These are phyloP conservation scores for Candolleomyces aberdarensis DNA, from an alignment of 768 basidiomycete genomes.

Conservation along the genomic window DNA sequence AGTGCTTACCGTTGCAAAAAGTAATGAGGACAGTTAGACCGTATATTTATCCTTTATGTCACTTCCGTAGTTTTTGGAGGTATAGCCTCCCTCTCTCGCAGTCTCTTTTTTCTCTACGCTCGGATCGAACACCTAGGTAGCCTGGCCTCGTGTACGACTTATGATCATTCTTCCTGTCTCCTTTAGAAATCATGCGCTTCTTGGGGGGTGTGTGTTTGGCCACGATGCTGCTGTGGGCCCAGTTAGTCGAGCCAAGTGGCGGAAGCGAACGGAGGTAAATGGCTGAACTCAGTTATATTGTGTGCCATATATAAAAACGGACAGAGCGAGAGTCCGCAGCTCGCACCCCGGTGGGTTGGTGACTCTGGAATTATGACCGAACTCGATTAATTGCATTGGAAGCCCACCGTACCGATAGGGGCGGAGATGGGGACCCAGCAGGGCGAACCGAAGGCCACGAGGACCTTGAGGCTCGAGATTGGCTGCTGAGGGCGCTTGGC, in stretches of 20 bases:
- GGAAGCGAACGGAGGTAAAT: background rate
- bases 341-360: no score
- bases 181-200: background rate
- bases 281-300: background rate
- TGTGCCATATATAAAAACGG: background rate
- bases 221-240: no score
- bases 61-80: background rate
- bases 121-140: background rate
- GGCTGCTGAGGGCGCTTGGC: no score
- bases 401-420: no score
- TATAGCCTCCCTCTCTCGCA: background rate
- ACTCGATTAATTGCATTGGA: no score
- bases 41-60: slow-evolving; percentile 3
- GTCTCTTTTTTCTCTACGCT: background rate
- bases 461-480: no score
- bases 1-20: slow-evolving; percentile 3
- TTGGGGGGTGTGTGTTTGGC: background rate
- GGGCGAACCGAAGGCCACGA: no score
- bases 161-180: background rate
- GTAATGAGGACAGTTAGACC: slow-evolving; percentile 1
- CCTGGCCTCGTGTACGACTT: background rate
- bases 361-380: no score
- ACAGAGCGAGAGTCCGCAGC: background rate
- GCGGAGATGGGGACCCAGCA: no score
- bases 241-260: no score